phyloP scores from a whole-genome alignment of 768 basidiomycete species.

The Strobilomyces dryophilus region DNA sequence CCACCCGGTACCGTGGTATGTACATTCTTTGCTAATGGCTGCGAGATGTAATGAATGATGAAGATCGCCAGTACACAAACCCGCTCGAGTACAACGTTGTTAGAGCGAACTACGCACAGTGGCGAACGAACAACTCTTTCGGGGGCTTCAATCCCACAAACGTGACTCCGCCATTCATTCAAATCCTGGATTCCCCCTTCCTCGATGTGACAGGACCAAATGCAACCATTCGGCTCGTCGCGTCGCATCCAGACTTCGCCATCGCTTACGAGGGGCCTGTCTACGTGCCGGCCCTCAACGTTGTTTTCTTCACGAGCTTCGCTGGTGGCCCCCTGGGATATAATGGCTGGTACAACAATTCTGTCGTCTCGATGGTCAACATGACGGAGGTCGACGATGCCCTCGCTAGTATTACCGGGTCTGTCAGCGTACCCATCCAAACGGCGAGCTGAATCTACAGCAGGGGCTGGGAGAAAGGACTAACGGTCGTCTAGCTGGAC shows the following conservation, averaged over 20 bases:
- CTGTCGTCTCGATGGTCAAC: constrained; percentile 56
- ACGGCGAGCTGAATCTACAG: constrained; percentile 23
- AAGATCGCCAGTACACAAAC: constrained; percentile 44
- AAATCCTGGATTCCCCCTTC: constrained; percentile 51
- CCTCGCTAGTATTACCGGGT: constrained; percentile 29
- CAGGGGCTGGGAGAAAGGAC: background rate
- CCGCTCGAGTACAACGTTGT: constrained; percentile 51
- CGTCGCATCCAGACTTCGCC: constrained; percentile 58
- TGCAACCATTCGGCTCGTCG: constrained; percentile 39
- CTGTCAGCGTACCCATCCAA: constrained; percentile 49
- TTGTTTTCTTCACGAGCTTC: constrained; percentile 70
- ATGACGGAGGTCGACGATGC: constrained; percentile 52
- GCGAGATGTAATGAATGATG: background rate
- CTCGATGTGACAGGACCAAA: constrained; percentile 52
- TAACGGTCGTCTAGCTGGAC: constrained; percentile 41
- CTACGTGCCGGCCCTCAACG: constrained; percentile 32
- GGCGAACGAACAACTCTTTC: constrained; percentile 34
- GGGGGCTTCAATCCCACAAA: constrained; percentile 56
- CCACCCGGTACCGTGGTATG: constrained; percentile 24
- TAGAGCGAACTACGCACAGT: constrained; percentile 39
- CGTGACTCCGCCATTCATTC: constrained; percentile 70
- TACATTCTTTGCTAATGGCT: background rate
- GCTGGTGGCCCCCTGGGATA: constrained; percentile 63
- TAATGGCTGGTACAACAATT: constrained; percentile 63
- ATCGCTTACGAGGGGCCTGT: constrained; percentile 76